Evolutionary conservation across 176 grass and related monocot species (phyloP).

Genomic region (Zea mays): Zm-B73-REFERENCE-NAM-5.0 NC_050099.1:207895001-207895500

Average conservation of each 20-base stretch:
- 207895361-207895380: too few relatives aligned
- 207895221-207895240: neutral
- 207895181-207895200: neutral
- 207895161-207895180: constrained; percentile 4
- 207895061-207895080: constrained; percentile 46
- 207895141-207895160: neutral
- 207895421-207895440: too few relatives aligned
- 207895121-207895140: constrained; percentile 38
- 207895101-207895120: constrained; percentile 29
- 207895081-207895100: constrained; percentile 27
- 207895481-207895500: neutral
- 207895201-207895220: neutral
- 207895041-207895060: constrained; percentile 23
- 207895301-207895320: neutral
- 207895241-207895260: too few relatives aligned
- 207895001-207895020: constrained; percentile 22
- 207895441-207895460: too few relatives aligned
- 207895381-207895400: too few relatives aligned
- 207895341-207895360: too few relatives aligned
- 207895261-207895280: neutral
- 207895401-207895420: too few relatives aligned
- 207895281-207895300: neutral
- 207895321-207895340: too few relatives aligned
- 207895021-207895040: constrained; percentile 29
- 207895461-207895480: too few relatives aligned